These are phyloP conservation scores for Drechslera avenae DNA, from an alignment of 2,329 filamentous ascomycete genomes.

Conservation along the genomic window DNA sequence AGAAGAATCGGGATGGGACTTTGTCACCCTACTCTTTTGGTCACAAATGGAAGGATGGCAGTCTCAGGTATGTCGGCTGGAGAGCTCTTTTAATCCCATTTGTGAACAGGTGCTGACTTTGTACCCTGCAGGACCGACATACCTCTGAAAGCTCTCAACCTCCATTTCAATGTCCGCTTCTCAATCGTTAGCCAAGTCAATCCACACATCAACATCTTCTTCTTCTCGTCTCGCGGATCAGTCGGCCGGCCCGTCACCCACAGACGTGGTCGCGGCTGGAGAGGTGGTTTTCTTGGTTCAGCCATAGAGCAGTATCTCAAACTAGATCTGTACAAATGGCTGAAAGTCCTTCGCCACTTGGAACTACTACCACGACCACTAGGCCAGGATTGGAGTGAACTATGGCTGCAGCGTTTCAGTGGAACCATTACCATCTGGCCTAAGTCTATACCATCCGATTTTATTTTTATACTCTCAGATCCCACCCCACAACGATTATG, in stretches of 20 bases:
- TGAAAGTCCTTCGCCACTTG: conserved; percentile 89
- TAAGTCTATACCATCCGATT: conserved; percentile 76
- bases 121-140: conserved; percentile 75
- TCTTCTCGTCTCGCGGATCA: conserved; percentile 91
- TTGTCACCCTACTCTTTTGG: conserved; percentile 93
- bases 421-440: conserved; percentile 98
- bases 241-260: conserved; percentile 95
- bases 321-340: conserved; percentile 95
- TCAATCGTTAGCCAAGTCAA: conserved; percentile 89
- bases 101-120: not conserved
- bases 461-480: conserved; percentile 84
- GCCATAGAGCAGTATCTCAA: conserved; percentile 95
- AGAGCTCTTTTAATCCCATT: too few species aligned
- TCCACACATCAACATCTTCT: conserved; percentile 97
- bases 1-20: conserved; percentile 76
- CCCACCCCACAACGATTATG: conserved; percentile 76
- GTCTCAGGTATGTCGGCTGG: conserved; percentile 56
- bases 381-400: conserved; percentile 94
- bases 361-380: conserved; percentile 88
- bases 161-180: conserved; percentile 99
- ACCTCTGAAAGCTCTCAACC: conserved; percentile 88
- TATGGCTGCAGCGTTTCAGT: conserved; percentile 94
- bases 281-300: conserved; percentile 90
- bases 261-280: conserved; percentile 90
- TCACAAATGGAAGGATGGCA: conserved; percentile 99